Conservation (phyloP, 129 eudicot species). For the Helianthus annuus region HanXRQr2.0-SUNRISE NC_035445.2:96179329-96179828, state of each 20-base stretch:
- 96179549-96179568: conserved; percentile 11
- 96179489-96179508: not conserved
- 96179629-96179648: too few species aligned
- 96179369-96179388: not conserved
- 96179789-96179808: too few species aligned
- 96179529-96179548: not conserved
- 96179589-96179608: not conserved
- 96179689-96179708: too few species aligned
- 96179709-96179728: too few species aligned
- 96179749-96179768: too few species aligned
- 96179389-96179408: conserved; percentile 16
- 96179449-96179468: not conserved
- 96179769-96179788: too few species aligned
- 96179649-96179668: too few species aligned
- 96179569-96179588: not conserved
- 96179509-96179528: conserved; percentile 5
- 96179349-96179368: not conserved
- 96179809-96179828: too few species aligned
- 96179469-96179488: not conserved
- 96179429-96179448: conserved; percentile 25
- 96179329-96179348: not conserved
- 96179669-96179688: too few species aligned
- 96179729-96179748: too few species aligned
- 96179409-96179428: conserved; percentile 14
- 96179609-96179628: too few species aligned